A percentile compares a stretch with the other conserved stretches of the same genome.
Conservation (phyloP, 2,329 filamentous ascomycete genomes). For the Fusarium nygamai region DNA sequence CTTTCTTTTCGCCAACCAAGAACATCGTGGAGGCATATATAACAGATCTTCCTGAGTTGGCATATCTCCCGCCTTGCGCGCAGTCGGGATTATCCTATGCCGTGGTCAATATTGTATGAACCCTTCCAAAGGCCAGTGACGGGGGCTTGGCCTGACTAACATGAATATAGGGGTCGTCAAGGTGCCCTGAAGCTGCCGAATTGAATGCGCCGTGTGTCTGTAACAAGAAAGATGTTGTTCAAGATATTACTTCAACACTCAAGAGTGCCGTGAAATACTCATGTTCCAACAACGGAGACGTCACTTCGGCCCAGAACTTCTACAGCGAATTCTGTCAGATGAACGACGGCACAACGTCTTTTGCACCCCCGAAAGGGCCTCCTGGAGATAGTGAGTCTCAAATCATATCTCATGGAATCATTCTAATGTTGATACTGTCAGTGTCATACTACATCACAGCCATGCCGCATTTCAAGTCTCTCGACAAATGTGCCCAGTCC, state of each 20-base stretch:
- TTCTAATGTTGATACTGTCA: conserved; percentile 30
- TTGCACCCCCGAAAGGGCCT: conserved; percentile 57
- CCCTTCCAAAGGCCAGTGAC: background rate
- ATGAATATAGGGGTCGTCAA: conserved; percentile 16
- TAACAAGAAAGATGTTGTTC: conserved; percentile 60
- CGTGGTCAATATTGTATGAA: conserved; percentile 44
- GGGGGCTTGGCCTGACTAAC: background rate
- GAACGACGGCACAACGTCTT: conserved; percentile 59
- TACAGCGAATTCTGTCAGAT: conserved; percentile 64
- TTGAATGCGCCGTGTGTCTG: conserved; percentile 63
- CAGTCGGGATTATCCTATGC: conserved; percentile 45
- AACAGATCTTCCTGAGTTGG: conserved; percentile 58
- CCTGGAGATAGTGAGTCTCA: conserved; percentile 60
- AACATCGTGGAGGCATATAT: conserved; percentile 59
- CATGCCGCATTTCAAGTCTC: conserved; percentile 56
- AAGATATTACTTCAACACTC: conserved; percentile 54
- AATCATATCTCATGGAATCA: accelerated
- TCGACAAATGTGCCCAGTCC: conserved; percentile 57
- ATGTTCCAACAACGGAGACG: conserved; percentile 58
- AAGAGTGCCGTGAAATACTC: conserved; percentile 54
- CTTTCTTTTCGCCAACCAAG: conserved; percentile 54
- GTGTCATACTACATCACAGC: conserved; percentile 66
- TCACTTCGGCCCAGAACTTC: conserved; percentile 60
- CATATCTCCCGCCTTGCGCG: conserved; percentile 53
- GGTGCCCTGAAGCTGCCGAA: conserved; percentile 53